Evolutionary conservation across 2,329 filamentous ascomycete species (phyloP), one percentile per base, ranked within the genome.

Genomic region (Orbilia oligospora): DNA sequence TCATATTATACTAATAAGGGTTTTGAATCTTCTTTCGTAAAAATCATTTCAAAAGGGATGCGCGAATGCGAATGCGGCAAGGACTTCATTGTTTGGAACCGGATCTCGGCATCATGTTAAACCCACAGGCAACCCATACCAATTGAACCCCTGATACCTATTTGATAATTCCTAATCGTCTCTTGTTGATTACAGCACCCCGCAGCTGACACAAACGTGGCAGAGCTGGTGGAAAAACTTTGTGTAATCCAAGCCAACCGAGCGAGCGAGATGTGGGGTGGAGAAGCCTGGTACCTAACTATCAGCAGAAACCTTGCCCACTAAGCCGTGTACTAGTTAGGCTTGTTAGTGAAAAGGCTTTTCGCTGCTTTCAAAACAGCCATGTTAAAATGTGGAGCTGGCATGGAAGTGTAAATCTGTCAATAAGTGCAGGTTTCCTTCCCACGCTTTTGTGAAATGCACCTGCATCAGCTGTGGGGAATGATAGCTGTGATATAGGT

Each of bases 161-260:
- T 41, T 14, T 41, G 22, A 58, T 27, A 46, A 61, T 44, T 61
- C 12, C n/a, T 44, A 24, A 27, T 5, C 18, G 56, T 61, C 24
- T 24, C 33, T 61, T 36, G 27, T 44, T 44, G 18, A 61, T 61
- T 24, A 18, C 33, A 44, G 36, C 20, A 36, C 18, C 56, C 56
- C 56, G 36, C 56, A 61, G 56, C 56, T 61, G 56, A 61, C 56
- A 61, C 56, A 61, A 61, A 61, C 56, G 56, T 61, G 56, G 56
- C 56, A 18, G 36, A 61, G 56, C 16, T 38, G 55, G 38, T 3
- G 6, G n/a, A 9, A 61, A 61, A 44, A 44, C 36, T 44, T 44
- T 44, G 36, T 61, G 55, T 61, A 38, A 38, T 38, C 55, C 55
- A 61, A 24, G 33, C 55, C 18, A 61, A 36, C 55, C 55, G 41